Evolutionary conservation across 805 yeast genomes (phyloP).

Genomic region (Teunomyces funiuensis): DNA sequence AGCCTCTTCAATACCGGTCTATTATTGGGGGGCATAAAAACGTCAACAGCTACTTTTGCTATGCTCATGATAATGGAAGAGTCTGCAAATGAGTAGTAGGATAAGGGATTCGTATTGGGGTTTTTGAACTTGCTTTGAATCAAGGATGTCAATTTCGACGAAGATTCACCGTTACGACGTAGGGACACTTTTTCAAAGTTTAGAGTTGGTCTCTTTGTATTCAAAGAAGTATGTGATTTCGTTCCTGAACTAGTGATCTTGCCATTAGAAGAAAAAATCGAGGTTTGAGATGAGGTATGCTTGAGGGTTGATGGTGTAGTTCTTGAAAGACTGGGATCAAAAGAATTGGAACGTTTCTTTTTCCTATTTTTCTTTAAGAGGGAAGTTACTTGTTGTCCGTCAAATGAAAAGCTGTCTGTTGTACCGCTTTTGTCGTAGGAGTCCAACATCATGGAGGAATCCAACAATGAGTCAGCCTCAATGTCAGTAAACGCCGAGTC

Average conservation of each 20-base stretch:
- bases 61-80: constrained; percentile 17
- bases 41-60: constrained; percentile 17
- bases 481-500: constrained; percentile 47
- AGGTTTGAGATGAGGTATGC: constrained; percentile 2
- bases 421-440: constrained; percentile 16
- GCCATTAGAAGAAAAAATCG: constrained; percentile 2
- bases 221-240: constrained; percentile 1
- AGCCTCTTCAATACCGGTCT: constrained; percentile 25
- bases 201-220: constrained; percentile 5
- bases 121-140: constrained; percentile 38
- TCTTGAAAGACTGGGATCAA: constrained; percentile 14
- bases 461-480: constrained; percentile 38
- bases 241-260: neutral
- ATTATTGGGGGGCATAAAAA: constrained; percentile 36
- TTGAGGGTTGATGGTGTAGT: constrained; percentile 7
- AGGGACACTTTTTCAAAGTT: constrained; percentile 24
- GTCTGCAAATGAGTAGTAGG: constrained; percentile 41
- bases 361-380: constrained; percentile 15
- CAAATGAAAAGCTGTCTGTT: constrained; percentile 17
- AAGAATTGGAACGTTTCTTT: constrained; percentile 19
- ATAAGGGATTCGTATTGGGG: constrained; percentile 43
- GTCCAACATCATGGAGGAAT: constrained; percentile 24
- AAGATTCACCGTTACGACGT: neutral
- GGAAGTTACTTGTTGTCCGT: constrained; percentile 11
- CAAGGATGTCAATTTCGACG: constrained; percentile 44